A percentile compares a stretch with the other conserved stretches of the same genome.
Evolutionary conservation across 2,329 filamentous ascomycete genomes (phyloP).

Genomic region (Cercospora zeae-maydis): DNA sequence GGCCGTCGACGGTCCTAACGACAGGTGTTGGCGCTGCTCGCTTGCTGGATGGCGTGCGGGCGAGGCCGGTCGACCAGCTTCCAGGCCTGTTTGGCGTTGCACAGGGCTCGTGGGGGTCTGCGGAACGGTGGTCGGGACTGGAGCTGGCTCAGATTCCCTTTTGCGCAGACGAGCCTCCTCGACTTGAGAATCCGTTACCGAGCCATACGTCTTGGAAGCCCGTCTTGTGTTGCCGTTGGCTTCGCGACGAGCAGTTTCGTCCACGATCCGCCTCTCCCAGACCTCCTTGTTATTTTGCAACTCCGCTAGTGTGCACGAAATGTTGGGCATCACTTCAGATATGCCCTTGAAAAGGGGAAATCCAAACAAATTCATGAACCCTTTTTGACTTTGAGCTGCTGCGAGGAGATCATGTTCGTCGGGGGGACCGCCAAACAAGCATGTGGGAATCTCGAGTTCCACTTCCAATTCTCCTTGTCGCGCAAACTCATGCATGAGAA

Average conservation of each 20-base stretch:
- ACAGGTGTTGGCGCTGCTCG: conserved; percentile 28
- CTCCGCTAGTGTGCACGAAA: conserved; percentile 80
- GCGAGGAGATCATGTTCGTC: conserved; percentile 81
- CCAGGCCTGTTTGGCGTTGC: conserved; percentile 21
- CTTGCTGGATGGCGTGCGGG: conserved; percentile 25
- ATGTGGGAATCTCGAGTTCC: conserved; percentile 81
- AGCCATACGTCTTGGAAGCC: conserved; percentile 30
- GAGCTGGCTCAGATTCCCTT: conserved; percentile 31
- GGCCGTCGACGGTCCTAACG: conserved; percentile 18
- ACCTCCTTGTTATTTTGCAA: conserved; percentile 70
- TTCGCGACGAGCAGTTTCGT: conserved; percentile 55
- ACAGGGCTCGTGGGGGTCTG: conserved; percentile 26
- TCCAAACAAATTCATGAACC: conserved; percentile 96
- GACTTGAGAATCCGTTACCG: conserved; percentile 32
- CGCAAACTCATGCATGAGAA: conserved; percentile 92
- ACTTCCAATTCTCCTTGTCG: conserved; percentile 89
- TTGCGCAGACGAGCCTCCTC: conserved; percentile 32
- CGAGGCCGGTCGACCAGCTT: conserved; percentile 13
- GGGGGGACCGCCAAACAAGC: conserved; percentile 72
- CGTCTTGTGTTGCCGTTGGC: conserved; percentile 22
- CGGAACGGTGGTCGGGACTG: conserved; percentile 21
- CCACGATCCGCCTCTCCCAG: conserved; percentile 66
- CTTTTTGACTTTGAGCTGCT: conserved; percentile 80
- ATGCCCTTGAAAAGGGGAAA: conserved; percentile 87
- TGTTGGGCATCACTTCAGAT: conserved; percentile 76